Evolutionary conservation across 768 basidiomycete species (phyloP), one percentile per base, ranked within the genome.

Genomic region (Porphyrellus cyaneotinctus): DNA sequence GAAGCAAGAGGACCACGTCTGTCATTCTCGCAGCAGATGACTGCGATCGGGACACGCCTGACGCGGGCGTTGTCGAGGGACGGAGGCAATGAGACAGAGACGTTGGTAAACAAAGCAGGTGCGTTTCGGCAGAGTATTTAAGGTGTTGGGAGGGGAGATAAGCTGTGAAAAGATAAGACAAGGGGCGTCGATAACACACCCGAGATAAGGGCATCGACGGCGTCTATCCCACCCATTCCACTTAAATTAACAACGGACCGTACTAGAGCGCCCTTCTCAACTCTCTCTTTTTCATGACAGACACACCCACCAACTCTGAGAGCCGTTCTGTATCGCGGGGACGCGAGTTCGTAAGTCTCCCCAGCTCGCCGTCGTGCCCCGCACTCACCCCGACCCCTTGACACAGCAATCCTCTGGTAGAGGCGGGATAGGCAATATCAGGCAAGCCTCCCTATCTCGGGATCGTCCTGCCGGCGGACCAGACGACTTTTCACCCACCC

Each of bases 371-470:
- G 33, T 5, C 42, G 24, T 8, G 47, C 57, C 1, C 3, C 17
- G 23, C 17, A 4, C 53, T 56, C 23, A 56, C 4, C 14, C 24
- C 4, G n/a, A 1, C 4, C 3, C 14, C 24, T n/a, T n/a, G n/a
- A 30, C 20, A 17, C 44, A 82, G 78, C 68, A 72, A 32, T 84
- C 83, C 4, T 77, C 83, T 31, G 87, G 87, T 8, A 76, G 87
- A 53, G 87, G 87, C 6, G 87, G 87, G 10, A 20, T 74, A 6
- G 87, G 87, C 17, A 89, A 89, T 67, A 84, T 88, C 53, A 78
- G 80, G 53, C 71, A 60, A 22, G 51, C 78, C 24, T 78, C 81
- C 28, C 48, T 37, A 1, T 79, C 82, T 8, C 73, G 75, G 23
- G 81, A 80, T 44, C 70, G 77, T 47, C 70, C 76, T 8, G 32